A percentile compares a stretch with the other conserved stretches of the same genome.
phyloP scores from a whole-genome alignment of 73 alveolate genomes.

The Tetrahymena elliotti region DNA sequence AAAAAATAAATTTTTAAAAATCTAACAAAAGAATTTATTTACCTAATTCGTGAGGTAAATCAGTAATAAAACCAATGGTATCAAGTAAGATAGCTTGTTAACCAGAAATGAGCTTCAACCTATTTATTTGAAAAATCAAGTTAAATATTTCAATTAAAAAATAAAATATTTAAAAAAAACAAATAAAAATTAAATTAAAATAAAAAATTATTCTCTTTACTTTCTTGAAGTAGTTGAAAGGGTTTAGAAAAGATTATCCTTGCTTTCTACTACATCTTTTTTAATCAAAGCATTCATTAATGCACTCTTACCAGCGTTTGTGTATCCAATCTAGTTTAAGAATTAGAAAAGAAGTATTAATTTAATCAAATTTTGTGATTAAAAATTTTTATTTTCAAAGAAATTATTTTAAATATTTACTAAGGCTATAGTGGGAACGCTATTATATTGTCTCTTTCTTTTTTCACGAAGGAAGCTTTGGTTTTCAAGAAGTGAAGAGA shows the following conservation, averaged over 20 bases:
- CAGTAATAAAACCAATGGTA: conserved; percentile 83
- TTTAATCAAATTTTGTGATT: no score
- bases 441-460: conserved; percentile 10
- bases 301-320: conserved; percentile 90
- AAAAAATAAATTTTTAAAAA: neutral
- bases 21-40: neutral
- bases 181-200: no score
- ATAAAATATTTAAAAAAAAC: no score
- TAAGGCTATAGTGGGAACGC: conserved; percentile 65
- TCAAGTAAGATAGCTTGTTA: conserved; percentile 64
- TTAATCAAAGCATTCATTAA: conserved; percentile 58
- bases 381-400: no score
- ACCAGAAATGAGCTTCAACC: conserved; percentile 47
- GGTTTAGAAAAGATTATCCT: conserved; percentile 68
- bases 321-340: conserved; percentile 58
- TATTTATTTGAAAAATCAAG: neutral
- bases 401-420: neutral
- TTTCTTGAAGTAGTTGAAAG: conserved; percentile 62
- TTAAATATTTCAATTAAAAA: no score
- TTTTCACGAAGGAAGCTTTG: neutral
- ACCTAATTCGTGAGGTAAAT: conserved; percentile 68
- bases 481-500: neutral
- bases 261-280: conserved; percentile 47
- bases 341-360: neutral
- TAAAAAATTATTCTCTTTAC: neutral